Evolutionary conservation across 225 moss, liverwort and hornwort species (phyloP).

Genomic region (Lunularia cruciata): DNA sequence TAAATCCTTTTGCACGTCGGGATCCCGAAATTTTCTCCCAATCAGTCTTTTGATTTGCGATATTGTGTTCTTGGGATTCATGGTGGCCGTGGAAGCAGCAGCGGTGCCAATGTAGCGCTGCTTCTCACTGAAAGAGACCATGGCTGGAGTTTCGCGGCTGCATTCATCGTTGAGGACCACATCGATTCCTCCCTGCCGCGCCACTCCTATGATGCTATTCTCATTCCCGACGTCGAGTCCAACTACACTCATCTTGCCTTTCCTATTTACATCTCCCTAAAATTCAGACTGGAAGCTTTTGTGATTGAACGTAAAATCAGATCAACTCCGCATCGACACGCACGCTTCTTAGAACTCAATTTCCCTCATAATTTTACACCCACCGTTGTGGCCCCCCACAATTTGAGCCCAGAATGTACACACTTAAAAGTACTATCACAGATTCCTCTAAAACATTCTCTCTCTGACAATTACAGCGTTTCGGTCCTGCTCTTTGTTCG

Average conservation of each 20-base stretch:
- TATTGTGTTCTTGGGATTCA: slow-evolving; percentile 86
- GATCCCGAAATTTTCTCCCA: slow-evolving; percentile 69
- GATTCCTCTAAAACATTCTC: too few relatives aligned
- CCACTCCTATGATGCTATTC: slow-evolving; percentile 85
- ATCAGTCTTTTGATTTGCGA: slow-evolving; percentile 82
- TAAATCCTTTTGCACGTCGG: slow-evolving; percentile 77
- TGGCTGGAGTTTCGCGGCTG: slow-evolving; percentile 77
- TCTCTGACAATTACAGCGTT: too few relatives aligned
- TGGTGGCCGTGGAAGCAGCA: slow-evolving; percentile 76
- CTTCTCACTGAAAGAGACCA: slow-evolving; percentile 94
- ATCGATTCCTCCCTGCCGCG: slow-evolving; percentile 78
- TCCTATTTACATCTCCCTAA: too few relatives aligned
- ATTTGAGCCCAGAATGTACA: too few relatives aligned
- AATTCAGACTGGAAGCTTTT: too few relatives aligned
- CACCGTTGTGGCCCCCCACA: too few relatives aligned
- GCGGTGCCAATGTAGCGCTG: slow-evolving; percentile 80
- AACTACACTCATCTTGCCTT: slow-evolving; percentile 74
- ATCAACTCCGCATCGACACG: too few relatives aligned
- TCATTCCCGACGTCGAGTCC: slow-evolving; percentile 84
- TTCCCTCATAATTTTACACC: too few relatives aligned
- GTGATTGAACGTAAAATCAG: too few relatives aligned
- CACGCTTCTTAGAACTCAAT: too few relatives aligned
- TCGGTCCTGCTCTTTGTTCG: too few relatives aligned
- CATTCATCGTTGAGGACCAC: slow-evolving; percentile 92
- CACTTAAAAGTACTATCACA: too few relatives aligned